These are phyloP conservation scores for Inga leiocalycina DNA, from an alignment of 306 rosid species.

Conservation along the genomic window DNA sequence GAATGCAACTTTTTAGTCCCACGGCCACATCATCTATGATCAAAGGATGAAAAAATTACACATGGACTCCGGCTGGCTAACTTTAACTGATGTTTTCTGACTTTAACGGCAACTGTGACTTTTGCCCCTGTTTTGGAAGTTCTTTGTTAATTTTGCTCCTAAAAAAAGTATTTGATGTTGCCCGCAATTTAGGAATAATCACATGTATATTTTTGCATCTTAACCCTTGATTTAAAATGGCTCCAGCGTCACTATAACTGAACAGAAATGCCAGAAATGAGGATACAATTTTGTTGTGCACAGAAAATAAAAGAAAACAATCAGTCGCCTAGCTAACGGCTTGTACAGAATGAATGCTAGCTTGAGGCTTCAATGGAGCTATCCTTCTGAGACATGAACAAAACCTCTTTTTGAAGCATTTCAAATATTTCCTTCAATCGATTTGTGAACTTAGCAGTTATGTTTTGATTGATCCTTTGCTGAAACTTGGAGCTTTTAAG, in stretches of 20 bases:
- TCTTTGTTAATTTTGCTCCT: too few relatives aligned
- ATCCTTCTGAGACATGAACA: conserved; percentile 38
- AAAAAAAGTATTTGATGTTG: too few relatives aligned
- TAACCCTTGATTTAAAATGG: neutral
- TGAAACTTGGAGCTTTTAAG: conserved; percentile 65
- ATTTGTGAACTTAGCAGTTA: conserved; percentile 52
- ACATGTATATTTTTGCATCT: too few relatives aligned
- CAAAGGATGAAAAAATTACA: too few relatives aligned
- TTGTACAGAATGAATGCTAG: neutral
- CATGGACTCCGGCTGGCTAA: too few relatives aligned
- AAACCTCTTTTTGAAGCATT: conserved; percentile 60
- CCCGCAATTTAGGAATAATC: too few relatives aligned
- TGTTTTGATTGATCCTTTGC: conserved; percentile 61
- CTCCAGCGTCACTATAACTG: neutral
- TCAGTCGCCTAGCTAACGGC: neutral
- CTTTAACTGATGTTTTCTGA: too few relatives aligned
- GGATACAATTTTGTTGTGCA: neutral
- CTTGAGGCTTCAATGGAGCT: neutral
- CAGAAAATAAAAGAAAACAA: neutral
- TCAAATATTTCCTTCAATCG: conserved; percentile 58
- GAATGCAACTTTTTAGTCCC: too few relatives aligned
- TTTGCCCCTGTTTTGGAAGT: too few relatives aligned
- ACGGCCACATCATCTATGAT: too few relatives aligned
- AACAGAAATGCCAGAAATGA: neutral
- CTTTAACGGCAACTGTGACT: too few relatives aligned